Percentiles rank a stretch among this genome's conserved stretches.
phyloP scores from a whole-genome alignment of 192 early-diverging fungal genomes.

The Umbelopsis isabellina region DNA sequence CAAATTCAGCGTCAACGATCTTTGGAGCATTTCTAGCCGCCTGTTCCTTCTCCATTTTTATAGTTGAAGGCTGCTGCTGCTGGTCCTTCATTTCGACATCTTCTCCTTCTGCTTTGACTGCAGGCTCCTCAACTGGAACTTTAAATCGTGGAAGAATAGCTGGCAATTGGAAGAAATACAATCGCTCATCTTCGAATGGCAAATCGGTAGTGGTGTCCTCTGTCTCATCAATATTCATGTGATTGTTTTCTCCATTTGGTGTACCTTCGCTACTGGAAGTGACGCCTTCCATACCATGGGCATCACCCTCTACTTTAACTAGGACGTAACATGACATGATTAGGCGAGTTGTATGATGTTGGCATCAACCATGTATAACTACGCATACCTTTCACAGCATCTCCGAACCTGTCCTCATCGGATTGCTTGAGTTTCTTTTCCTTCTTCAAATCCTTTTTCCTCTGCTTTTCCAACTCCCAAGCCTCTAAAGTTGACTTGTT shows the following conservation, averaged over 20 bases:
- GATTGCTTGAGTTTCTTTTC: not conserved
- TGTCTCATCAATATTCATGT: constrained; percentile 18
- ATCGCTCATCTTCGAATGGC: constrained; percentile 42
- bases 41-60: constrained; percentile 23
- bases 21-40: constrained; percentile 24
- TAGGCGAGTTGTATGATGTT: no score
- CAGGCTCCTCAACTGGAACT: constrained; percentile 18
- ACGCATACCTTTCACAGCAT: constrained; percentile 7
- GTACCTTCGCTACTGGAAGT: not conserved
- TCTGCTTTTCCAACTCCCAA: constrained; percentile 6
- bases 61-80: not conserved
- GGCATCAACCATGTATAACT: not conserved
- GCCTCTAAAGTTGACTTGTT: not conserved
- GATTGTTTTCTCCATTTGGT: not conserved
- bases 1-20: constrained; percentile 7
- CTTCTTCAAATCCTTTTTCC: not conserved
- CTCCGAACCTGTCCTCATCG: not conserved
- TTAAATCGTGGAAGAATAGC: constrained; percentile 59
- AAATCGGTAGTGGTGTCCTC: constrained; percentile 15
- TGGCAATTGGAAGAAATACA: constrained; percentile 69
- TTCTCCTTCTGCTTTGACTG: constrained; percentile 28
- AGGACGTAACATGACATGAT: not conserved
- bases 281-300: not conserved
- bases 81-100: constrained; percentile 34
- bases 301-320: constrained; percentile 1